Percentiles rank a stretch among this genome's conserved stretches.
These are phyloP conservation scores for Penicillium nucicola DNA, from an alignment of 495 filamentous ascomycete genomes.

Conservation along the genomic window DNA sequence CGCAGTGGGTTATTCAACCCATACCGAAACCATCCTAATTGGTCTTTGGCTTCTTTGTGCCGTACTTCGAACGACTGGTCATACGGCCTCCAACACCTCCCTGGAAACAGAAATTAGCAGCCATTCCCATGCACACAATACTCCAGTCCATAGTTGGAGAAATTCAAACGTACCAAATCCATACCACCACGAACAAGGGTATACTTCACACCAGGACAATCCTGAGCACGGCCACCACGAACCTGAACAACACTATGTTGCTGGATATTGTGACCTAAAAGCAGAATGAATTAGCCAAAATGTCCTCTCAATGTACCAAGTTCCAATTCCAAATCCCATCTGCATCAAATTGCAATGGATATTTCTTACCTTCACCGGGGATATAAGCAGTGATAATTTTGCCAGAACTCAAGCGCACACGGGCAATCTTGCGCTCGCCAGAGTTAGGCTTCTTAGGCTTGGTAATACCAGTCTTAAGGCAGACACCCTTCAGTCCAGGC, in stretches of 20 bases:
- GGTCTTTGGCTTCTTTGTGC: conserved; percentile 95
- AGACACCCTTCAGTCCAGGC: conserved; percentile 90
- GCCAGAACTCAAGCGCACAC: conserved; percentile 83
- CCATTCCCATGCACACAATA: too few relatives aligned
- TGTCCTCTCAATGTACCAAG: neutral
- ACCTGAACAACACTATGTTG: conserved; percentile 97
- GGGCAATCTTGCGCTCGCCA: conserved; percentile 86
- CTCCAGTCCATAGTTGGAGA: neutral
- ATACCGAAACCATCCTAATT: conserved; percentile 22
- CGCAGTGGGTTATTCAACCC: conserved; percentile 2
- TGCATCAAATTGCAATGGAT: neutral
- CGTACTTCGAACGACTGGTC: conserved; percentile 89
- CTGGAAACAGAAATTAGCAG: conserved; percentile 41
- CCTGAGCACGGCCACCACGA: conserved; percentile 83
- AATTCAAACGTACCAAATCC: conserved; percentile 73
- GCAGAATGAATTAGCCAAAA: conserved; percentile 6
- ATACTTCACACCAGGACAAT: conserved; percentile 98
- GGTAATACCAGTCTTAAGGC: conserved; percentile 83
- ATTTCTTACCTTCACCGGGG: conserved; percentile 80
- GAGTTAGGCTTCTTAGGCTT: conserved; percentile 99
- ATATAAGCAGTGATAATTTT: conserved; percentile 88
- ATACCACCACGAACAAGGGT: conserved; percentile 85
- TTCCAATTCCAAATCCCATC: conserved; percentile 4
- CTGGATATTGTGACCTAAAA: conserved; percentile 90
- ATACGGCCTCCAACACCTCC: conserved; percentile 84